Conservation (phyloP, 2,329 filamentous ascomycete species). For the Monosporascus sp. region DNA sequence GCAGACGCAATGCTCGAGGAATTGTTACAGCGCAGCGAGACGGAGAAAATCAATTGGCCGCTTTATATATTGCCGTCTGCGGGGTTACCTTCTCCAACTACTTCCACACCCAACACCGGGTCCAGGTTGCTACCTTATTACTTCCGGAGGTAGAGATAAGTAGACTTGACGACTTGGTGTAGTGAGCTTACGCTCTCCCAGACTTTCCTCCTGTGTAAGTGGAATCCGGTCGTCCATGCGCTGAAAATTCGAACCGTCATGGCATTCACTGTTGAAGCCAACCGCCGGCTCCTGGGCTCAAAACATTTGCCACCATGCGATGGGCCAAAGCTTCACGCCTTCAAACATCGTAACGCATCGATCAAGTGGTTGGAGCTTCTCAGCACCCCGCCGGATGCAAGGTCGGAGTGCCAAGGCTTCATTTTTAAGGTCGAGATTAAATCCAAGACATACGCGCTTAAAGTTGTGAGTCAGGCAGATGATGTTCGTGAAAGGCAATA, state of each 20-base stretch:
- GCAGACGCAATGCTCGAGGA: too few species aligned
- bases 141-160: too few species aligned
- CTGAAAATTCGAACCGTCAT: not conserved
- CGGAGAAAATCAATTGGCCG: too few species aligned
- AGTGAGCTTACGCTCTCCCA: too few species aligned
- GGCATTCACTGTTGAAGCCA: not conserved
- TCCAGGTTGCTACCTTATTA: too few species aligned
- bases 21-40: too few species aligned
- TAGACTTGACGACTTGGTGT: too few species aligned
- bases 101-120: too few species aligned
- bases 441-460: constrained; percentile 5
- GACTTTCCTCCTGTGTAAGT: not conserved
- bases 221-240: not conserved
- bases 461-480: constrained; percentile 4
- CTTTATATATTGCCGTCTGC: too few species aligned
- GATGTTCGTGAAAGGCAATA: not conserved
- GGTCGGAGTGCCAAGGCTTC: constrained; percentile 2
- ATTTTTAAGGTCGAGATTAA: constrained; percentile 7
- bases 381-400: not conserved
- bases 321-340: constrained; percentile 1
- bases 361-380: constrained; percentile 1
- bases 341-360: not conserved
- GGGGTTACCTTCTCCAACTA: too few species aligned
- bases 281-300: not conserved
- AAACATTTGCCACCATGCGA: not conserved